Percentiles rank a stretch among this genome's conserved stretches.
phyloP scores from a whole-genome alignment of 352 stramenopile genomes.

The Thraustochytrium sp. region DNA sequence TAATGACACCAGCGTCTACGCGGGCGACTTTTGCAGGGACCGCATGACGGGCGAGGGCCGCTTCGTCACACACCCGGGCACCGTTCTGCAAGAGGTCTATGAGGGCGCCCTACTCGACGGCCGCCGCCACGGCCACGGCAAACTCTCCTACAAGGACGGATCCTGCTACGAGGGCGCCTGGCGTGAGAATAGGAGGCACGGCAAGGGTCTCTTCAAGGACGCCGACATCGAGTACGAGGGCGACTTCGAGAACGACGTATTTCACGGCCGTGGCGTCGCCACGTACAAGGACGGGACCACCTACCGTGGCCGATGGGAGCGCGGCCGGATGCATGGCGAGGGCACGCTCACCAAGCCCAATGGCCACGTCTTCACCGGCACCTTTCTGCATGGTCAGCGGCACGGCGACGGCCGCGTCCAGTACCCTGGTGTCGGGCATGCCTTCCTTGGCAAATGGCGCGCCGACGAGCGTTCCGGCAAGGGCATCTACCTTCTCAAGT shows the following conservation, averaged over 20 bases:
- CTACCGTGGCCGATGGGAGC: slow-evolving; percentile 53
- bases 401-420: slow-evolving; percentile 5
- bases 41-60: slow-evolving; percentile 65
- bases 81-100: slow-evolving; percentile 49
- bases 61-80: slow-evolving; percentile 61
- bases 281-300: slow-evolving; percentile 51
- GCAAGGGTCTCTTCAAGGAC: slow-evolving; percentile 39
- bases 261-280: slow-evolving; percentile 69
- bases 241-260: slow-evolving; percentile 48
- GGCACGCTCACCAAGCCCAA: slow-evolving; percentile 53
- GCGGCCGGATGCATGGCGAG: slow-evolving; percentile 51
- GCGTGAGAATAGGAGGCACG: slow-evolving; percentile 63
- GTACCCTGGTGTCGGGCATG: background rate
- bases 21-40: slow-evolving; percentile 62
- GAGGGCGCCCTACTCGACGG: slow-evolving; percentile 67
- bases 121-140: slow-evolving; percentile 62
- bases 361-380: slow-evolving; percentile 65
- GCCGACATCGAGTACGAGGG: background rate
- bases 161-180: slow-evolving; percentile 64
- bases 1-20: slow-evolving; percentile 55
- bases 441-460: background rate
- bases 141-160: slow-evolving; percentile 62
- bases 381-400: slow-evolving; percentile 63
- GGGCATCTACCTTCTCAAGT: slow-evolving; percentile 3
- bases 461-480: background rate